Evolutionary conservation across 495 filamentous ascomycete species (phyloP).

Genomic region (Aspergillus haitiensis): DNA sequence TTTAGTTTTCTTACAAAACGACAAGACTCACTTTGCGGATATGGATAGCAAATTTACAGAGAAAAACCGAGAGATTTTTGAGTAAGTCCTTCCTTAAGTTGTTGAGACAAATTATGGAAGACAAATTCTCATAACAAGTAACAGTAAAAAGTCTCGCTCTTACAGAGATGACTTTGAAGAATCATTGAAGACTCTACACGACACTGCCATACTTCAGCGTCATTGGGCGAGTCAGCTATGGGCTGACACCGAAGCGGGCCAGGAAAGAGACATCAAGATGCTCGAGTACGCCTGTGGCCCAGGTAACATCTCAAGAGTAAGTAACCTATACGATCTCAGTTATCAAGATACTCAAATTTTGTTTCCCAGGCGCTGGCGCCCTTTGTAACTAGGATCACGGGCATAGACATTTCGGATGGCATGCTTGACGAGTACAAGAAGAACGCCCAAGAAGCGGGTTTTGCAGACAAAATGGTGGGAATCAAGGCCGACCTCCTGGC

Average conservation of each 20-base stretch:
- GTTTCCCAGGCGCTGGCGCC: slow-evolving; percentile 55
- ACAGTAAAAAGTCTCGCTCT: slow-evolving; percentile 44
- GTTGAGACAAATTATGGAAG: not conserved
- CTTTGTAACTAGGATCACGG: slow-evolving; percentile 59
- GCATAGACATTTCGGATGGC: slow-evolving; percentile 66
- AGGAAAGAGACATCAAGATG: slow-evolving; percentile 53
- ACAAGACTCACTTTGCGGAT: not conserved
- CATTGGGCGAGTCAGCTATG: slow-evolving; percentile 65
- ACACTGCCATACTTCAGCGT: slow-evolving; percentile 47
- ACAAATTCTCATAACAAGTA: slow-evolving; percentile 16
- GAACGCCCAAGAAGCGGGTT: slow-evolving; percentile 36
- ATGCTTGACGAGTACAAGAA: slow-evolving; percentile 64
- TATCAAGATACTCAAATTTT: not conserved
- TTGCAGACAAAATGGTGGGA: slow-evolving; percentile 55
- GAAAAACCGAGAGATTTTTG: slow-evolving; percentile 53
- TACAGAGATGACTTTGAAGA: slow-evolving; percentile 49
- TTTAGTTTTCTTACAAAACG: not conserved
- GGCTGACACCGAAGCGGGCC: slow-evolving; percentile 40
- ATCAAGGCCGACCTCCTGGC: slow-evolving; percentile 58
- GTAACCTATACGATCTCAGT: slow-evolving; percentile 8
- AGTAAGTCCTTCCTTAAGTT: slow-evolving; percentile 38
- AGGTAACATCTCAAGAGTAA: slow-evolving; percentile 59
- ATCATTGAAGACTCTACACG: slow-evolving; percentile 31
- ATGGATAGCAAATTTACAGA: slow-evolving; percentile 41
- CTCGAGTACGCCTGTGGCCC: slow-evolving; percentile 79